Evolutionary conservation across 2,329 filamentous ascomycete genomes (phyloP).

Genomic region (Aspergillus udagawae): DNA sequence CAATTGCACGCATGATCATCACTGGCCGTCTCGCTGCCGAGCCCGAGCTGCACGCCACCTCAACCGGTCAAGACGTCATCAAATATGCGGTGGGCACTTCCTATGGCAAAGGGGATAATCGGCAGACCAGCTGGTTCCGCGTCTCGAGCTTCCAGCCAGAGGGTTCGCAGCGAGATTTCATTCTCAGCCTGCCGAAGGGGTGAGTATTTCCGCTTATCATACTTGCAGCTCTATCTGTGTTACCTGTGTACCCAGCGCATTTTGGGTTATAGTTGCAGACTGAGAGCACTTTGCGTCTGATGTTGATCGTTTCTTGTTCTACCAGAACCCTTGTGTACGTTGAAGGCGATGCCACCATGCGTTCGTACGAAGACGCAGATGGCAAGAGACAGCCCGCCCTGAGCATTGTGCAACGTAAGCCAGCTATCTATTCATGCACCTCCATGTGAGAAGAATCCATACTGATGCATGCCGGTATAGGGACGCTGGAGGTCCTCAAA

Average conservation of each 20-base stretch:
- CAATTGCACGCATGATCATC: conserved; percentile 76
- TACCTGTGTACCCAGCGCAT: not conserved
- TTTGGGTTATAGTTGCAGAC: not conserved
- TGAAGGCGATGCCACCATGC: conserved; percentile 75
- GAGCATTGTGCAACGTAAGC: conserved; percentile 75
- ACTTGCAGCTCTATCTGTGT: not conserved
- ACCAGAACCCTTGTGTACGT: conserved; percentile 72
- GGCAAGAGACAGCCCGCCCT: conserved; percentile 61
- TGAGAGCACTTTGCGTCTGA: not conserved
- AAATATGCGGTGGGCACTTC: conserved; percentile 72
- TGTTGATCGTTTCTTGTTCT: conserved; percentile 9
- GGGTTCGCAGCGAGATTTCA: conserved; percentile 64
- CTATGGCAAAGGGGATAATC: conserved; percentile 63
- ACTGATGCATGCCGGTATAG: conserved; percentile 13
- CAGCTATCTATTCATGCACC: not conserved
- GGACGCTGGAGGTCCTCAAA: conserved; percentile 31
- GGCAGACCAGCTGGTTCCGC: conserved; percentile 80
- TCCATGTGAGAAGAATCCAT: not conserved
- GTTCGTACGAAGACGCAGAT: conserved; percentile 63
- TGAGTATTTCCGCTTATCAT: conserved; percentile 46
- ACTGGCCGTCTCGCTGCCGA: conserved; percentile 77
- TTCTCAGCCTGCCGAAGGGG: conserved; percentile 78
- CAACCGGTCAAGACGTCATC: conserved; percentile 68
- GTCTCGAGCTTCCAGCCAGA: conserved; percentile 68
- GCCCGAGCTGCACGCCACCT: conserved; percentile 70